phyloP scores from a whole-genome alignment of 768 basidiomycete species.

The Mycena haematopus region DNA sequence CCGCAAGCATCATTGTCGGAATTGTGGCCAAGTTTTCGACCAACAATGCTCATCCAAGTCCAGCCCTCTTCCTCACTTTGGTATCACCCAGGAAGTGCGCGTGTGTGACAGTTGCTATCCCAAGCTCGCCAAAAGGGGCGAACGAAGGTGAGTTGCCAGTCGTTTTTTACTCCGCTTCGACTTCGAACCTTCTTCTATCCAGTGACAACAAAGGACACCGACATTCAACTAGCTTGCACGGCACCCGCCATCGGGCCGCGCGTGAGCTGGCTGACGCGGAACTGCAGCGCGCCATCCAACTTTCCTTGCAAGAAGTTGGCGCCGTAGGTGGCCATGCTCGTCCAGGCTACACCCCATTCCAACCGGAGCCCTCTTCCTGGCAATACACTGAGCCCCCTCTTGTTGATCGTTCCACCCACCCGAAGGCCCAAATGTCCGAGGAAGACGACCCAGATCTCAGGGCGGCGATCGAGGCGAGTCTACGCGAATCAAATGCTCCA shows the following conservation, averaged over 20 bases:
- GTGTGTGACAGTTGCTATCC: constrained; percentile 91
- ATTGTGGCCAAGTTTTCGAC: constrained; percentile 97
- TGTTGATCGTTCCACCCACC: constrained; percentile 59
- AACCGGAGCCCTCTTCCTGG: constrained; percentile 61
- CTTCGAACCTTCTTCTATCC: constrained; percentile 21
- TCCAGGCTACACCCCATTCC: constrained; percentile 73
- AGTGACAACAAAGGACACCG: constrained; percentile 60
- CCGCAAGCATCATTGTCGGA: constrained; percentile 97
- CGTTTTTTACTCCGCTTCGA: neutral
- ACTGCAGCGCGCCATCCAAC: constrained; percentile 90
- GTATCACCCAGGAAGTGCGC: constrained; percentile 89
- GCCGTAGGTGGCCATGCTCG: constrained; percentile 53
- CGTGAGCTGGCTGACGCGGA: constrained; percentile 83
- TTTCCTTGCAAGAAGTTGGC: constrained; percentile 83
- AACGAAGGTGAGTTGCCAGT: constrained; percentile 53
- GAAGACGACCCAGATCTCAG: constrained; percentile 92
- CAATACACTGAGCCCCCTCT: constrained; percentile 76
- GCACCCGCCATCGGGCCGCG: constrained; percentile 58
- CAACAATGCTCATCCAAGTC: constrained; percentile 88
- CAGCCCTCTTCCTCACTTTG: constrained; percentile 89
- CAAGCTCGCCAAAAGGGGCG: constrained; percentile 75
- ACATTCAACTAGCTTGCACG: constrained; percentile 60
- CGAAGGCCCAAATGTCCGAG: constrained; percentile 53
- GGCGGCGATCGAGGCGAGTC: constrained; percentile 94
- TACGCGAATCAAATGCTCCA: constrained; percentile 83